Conservation (phyloP, 1,284 basidiomycete genomes). For the Irpex lacteus region DNA sequence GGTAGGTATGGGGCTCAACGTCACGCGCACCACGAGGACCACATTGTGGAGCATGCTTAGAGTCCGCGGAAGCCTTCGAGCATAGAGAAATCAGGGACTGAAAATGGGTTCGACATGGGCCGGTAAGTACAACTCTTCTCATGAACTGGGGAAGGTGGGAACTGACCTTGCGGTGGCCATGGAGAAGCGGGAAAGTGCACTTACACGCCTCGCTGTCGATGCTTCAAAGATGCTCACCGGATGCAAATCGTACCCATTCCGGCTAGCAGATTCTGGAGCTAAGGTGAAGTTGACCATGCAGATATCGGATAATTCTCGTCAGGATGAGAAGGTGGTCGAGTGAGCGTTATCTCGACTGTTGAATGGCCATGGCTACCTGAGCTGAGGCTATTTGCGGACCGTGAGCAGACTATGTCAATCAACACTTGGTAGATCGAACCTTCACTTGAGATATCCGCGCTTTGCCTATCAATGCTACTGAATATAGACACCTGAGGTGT, state of each 20-base stretch:
- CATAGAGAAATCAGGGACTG: not conserved
- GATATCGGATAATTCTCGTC: constrained; percentile 15
- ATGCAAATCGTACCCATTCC: not conserved
- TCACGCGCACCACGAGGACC: constrained; percentile 4
- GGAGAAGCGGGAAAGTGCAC: constrained; percentile 5
- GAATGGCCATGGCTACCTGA: not conserved
- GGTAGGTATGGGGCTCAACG: not conserved
- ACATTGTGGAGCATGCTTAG: not conserved
- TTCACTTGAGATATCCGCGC: not conserved
- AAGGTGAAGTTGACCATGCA: constrained; percentile 11
- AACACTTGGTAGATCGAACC: not conserved
- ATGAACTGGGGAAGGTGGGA: constrained; percentile 13
- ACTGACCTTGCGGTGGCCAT: constrained; percentile 11
- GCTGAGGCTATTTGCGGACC: not conserved
- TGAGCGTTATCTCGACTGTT: not conserved
- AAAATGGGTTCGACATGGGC: constrained; percentile 1
- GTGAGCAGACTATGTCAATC: not conserved
- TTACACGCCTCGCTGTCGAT: constrained; percentile 10
- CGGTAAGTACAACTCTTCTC: constrained; percentile 12
- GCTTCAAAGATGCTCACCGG: constrained; percentile 1
- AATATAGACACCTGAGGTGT: not conserved
- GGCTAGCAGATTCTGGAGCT: not conserved
- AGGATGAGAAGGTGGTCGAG: not conserved
- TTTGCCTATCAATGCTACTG: not conserved
- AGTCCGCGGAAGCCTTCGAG: not conserved